Conservation (phyloP, 31 red algal species). For the Porphyra umbilicalis region DNA sequence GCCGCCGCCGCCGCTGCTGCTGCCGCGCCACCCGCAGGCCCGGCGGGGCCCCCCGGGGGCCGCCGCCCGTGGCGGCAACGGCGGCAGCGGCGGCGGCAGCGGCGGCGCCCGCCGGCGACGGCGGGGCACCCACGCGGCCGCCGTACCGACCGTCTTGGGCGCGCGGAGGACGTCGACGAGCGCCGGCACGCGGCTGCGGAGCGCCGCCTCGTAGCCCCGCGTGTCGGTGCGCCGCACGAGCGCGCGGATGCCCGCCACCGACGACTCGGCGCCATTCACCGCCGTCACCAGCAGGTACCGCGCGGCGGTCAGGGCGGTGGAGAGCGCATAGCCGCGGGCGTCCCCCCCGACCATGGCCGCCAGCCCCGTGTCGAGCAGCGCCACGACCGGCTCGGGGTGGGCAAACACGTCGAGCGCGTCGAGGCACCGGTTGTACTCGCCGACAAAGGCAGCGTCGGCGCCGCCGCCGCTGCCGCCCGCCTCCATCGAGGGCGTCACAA, state of each 20-base stretch:
- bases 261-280: conserved; percentile 66
- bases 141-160: neutral
- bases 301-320: conserved; percentile 63
- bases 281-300: conserved; percentile 72
- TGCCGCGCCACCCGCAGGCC: too few species aligned
- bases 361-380: conserved; percentile 53
- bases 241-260: conserved; percentile 58
- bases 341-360: conserved; percentile 29
- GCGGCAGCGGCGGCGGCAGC: neutral
- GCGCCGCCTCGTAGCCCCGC: conserved; percentile 38
- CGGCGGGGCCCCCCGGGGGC: too few species aligned
- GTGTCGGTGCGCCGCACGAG: conserved; percentile 61
- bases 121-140: neutral
- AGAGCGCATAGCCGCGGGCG: conserved; percentile 51
- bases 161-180: conserved; percentile 26
- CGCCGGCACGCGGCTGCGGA: conserved; percentile 41
- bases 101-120: neutral
- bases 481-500: conserved; percentile 36
- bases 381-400: conserved; percentile 44
- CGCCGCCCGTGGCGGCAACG: neutral
- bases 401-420: conserved; percentile 63
- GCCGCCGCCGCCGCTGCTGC: neutral
- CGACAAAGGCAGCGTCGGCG: conserved; percentile 34
- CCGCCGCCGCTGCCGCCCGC: conserved; percentile 17
- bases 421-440: conserved; percentile 52